phyloP scores from a whole-genome alignment of 2,329 filamentous ascomycete species.

The Beauveria medogensis region DNA sequence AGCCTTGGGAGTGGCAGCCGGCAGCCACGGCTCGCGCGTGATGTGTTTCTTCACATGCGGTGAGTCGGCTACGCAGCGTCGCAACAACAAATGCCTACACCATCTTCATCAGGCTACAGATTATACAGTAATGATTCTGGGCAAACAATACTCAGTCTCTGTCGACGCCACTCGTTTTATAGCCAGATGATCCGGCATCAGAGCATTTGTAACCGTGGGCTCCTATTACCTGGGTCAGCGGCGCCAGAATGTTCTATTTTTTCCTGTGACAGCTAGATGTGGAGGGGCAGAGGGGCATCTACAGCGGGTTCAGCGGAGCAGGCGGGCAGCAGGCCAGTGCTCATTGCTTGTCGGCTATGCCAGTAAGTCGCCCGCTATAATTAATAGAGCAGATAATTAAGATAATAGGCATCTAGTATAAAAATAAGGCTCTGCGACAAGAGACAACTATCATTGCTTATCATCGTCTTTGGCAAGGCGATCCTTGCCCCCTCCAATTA shows the following conservation, averaged over 20 bases:
- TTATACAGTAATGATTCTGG: neutral
- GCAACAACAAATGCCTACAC: too few relatives aligned
- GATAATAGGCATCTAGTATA: too few relatives aligned
- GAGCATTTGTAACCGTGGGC: neutral
- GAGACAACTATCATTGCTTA: neutral
- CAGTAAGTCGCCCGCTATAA: too few relatives aligned
- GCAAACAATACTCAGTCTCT: neutral
- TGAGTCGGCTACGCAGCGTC: neutral
- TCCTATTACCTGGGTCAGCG: neutral
- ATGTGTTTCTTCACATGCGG: too few relatives aligned
- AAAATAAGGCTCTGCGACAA: neutral
- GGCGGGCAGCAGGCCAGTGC: neutral
- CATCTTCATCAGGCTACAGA: too few relatives aligned
- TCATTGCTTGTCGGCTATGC: too few relatives aligned
- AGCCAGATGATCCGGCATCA: neutral
- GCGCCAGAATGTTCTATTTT: conserved; percentile 8
- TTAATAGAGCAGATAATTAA: too few relatives aligned
- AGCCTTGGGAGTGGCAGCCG: neutral
- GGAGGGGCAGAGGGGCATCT: neutral
- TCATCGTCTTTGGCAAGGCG: too few relatives aligned
- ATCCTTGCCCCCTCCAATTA: too few relatives aligned
- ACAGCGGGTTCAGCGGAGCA: neutral
- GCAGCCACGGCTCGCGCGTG: neutral
- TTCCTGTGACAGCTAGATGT: neutral
- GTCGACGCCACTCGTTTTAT: conserved; percentile 2